These are phyloP conservation scores for Syzygium aqueum DNA, from an alignment of 345 rosid species.

Conservation along the genomic window DNA sequence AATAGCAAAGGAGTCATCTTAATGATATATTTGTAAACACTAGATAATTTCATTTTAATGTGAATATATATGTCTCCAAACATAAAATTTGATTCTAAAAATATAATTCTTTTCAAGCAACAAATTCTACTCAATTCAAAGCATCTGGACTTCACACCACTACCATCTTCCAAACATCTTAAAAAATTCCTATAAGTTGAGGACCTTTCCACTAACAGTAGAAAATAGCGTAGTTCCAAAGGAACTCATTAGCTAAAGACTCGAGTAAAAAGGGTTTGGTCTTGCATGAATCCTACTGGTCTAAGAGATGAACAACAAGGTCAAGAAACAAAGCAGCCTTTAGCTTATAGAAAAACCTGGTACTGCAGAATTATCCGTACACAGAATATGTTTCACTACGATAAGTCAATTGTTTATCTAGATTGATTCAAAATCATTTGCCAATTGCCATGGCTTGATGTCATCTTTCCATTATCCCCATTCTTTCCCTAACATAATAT, in stretches of 20 bases:
- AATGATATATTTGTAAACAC: neutral
- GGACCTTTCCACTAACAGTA: neutral
- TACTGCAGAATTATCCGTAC: neutral
- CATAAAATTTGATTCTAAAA: neutral
- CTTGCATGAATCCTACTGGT: neutral
- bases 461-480: neutral
- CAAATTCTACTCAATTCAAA: neutral
- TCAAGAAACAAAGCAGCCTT: neutral
- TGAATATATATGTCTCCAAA: neutral
- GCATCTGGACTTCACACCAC: neutral
- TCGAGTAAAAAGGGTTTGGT: neutral
- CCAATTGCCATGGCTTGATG: neutral
- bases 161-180: neutral
- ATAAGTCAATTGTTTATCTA: neutral
- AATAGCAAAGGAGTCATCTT: neutral
- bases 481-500: neutral
- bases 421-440: neutral
- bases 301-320: neutral
- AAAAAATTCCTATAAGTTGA: neutral
- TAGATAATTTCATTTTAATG: neutral
- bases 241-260: neutral
- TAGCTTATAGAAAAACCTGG: neutral
- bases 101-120: neutral
- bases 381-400: neutral
- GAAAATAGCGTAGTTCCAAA: neutral